phyloP scores from a whole-genome alignment of 2,329 filamentous ascomycete species.

The Meredithiella fracta region DNA sequence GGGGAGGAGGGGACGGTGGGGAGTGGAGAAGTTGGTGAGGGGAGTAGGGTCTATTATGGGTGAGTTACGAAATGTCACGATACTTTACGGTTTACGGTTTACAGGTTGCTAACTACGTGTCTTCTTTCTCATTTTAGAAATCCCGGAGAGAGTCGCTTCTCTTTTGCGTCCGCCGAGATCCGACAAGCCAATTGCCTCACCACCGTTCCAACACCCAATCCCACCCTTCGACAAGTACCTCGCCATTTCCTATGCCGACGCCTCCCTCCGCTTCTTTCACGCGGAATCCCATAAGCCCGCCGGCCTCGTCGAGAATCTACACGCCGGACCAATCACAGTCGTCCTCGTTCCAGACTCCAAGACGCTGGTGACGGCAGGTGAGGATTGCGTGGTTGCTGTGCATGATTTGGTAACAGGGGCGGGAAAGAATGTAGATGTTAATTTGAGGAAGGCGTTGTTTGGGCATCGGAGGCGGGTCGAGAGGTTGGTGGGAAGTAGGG shows the following conservation, averaged over 20 bases:
- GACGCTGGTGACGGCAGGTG: conserved; percentile 78
- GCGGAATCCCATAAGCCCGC: conserved; percentile 68
- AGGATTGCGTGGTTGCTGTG: conserved; percentile 79
- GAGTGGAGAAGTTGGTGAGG: conserved; percentile 40
- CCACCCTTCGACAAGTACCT: conserved; percentile 86
- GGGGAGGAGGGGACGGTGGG: background rate
- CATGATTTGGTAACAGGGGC: conserved; percentile 52
- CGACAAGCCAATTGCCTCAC: conserved; percentile 69
- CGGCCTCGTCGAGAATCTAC: conserved; percentile 83
- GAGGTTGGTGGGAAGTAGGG: conserved; percentile 67
- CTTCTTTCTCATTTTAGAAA: conserved; percentile 32
- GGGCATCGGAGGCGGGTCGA: conserved; percentile 77
- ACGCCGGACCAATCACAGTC: conserved; percentile 75
- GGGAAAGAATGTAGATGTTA: conserved; percentile 58
- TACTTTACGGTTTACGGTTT: background rate
- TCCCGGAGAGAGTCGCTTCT: conserved; percentile 63
- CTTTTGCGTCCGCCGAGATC: conserved; percentile 63
- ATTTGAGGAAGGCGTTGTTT: conserved; percentile 66
- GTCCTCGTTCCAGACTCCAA: conserved; percentile 76
- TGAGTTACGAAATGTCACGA: background rate
- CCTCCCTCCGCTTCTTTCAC: conserved; percentile 79
- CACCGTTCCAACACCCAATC: conserved; percentile 72
- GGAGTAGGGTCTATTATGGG: conserved; percentile 53
- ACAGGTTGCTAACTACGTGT: background rate
- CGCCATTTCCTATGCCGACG: conserved; percentile 92